Conservation (phyloP, 2,329 filamentous ascomycete genomes). For the Ophiocordyceps camponoti-floridani region DNA sequence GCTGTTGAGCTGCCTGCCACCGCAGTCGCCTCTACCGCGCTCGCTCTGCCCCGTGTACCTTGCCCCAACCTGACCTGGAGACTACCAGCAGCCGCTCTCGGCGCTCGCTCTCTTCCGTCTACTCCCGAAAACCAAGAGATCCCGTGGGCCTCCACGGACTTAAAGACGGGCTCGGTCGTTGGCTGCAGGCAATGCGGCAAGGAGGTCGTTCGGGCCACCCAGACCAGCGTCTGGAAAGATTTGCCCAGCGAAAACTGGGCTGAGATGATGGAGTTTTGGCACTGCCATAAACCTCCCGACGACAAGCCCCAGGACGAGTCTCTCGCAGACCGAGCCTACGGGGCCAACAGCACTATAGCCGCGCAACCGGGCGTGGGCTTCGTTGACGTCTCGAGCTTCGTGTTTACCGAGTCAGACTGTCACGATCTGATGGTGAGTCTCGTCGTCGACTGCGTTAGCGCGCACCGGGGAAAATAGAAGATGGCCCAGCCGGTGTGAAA, state of each 20-base stretch:
- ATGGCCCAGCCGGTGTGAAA: slow-evolving; percentile 31
- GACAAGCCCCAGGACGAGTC: slow-evolving; percentile 24
- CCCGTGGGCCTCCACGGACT: slow-evolving; percentile 38
- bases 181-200: slow-evolving; percentile 21
- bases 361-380: slow-evolving; percentile 53
- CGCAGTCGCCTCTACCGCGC: slow-evolving; percentile 13
- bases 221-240: slow-evolving; percentile 60
- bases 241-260: slow-evolving; percentile 95
- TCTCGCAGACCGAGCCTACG: slow-evolving; percentile 55
- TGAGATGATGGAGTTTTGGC: slow-evolving; percentile 99
- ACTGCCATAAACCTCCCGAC: slow-evolving; percentile 81
- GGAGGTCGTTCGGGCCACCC: slow-evolving; percentile 17
- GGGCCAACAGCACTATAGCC: slow-evolving; percentile 57
- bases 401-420: slow-evolving; percentile 54
- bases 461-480: slow-evolving; percentile 35
- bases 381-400: slow-evolving; percentile 63
- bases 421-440: slow-evolving; percentile 17
- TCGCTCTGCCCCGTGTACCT: slow-evolving; percentile 18
- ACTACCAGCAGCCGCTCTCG: slow-evolving; percentile 21
- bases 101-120: slow-evolving; percentile 8
- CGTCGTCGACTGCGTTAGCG: background rate
- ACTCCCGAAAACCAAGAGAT: slow-evolving; percentile 19
- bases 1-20: slow-evolving; percentile 24
- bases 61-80: slow-evolving; percentile 31
- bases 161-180: slow-evolving; percentile 23